Evolutionary conservation across 345 rosid species (phyloP).

Genomic region (Passiflora organensis): DNA sequence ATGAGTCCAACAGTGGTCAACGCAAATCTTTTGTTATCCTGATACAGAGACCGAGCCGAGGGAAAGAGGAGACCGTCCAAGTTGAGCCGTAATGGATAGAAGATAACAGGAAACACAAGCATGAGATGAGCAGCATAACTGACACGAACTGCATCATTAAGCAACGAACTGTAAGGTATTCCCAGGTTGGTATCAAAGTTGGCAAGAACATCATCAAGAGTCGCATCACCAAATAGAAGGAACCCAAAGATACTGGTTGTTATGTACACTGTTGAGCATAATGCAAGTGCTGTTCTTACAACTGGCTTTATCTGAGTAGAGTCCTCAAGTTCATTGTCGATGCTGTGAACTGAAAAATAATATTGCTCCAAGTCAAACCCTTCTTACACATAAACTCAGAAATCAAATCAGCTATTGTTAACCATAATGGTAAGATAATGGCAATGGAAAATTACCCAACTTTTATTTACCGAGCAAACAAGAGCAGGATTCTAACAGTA

Average conservation of each 20-base stretch:
- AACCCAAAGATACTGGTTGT: slow-evolving; percentile 79
- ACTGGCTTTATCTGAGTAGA: slow-evolving; percentile 55
- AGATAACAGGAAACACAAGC: slow-evolving; percentile 89
- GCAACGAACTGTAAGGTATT: slow-evolving; percentile 61
- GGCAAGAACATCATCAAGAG: slow-evolving; percentile 82
- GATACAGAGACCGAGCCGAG: slow-evolving; percentile 46
- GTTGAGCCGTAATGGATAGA: slow-evolving; percentile 73
- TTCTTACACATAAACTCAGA: no score
- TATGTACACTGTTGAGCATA: slow-evolving; percentile 72
- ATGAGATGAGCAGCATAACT: slow-evolving; percentile 86
- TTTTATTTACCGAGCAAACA: no score
- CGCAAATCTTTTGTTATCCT: slow-evolving; percentile 60
- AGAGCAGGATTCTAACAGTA: slow-evolving; percentile 1
- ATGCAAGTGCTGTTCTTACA: slow-evolving; percentile 59
- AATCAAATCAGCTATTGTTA: no score
- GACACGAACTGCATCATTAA: slow-evolving; percentile 75
- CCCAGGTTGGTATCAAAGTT: slow-evolving; percentile 80
- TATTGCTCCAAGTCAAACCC: neutral
- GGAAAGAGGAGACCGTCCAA: slow-evolving; percentile 87
- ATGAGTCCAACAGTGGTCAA: slow-evolving; percentile 58
- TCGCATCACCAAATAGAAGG: slow-evolving; percentile 78
- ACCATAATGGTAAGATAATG: no score
- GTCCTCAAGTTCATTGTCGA: slow-evolving; percentile 85
- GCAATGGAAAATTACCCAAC: no score
- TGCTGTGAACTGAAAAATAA: slow-evolving; percentile 66